Evolutionary conservation across 2,329 filamentous ascomycete genomes (phyloP).

Genomic region (Tolypocladium capitatum): DNA sequence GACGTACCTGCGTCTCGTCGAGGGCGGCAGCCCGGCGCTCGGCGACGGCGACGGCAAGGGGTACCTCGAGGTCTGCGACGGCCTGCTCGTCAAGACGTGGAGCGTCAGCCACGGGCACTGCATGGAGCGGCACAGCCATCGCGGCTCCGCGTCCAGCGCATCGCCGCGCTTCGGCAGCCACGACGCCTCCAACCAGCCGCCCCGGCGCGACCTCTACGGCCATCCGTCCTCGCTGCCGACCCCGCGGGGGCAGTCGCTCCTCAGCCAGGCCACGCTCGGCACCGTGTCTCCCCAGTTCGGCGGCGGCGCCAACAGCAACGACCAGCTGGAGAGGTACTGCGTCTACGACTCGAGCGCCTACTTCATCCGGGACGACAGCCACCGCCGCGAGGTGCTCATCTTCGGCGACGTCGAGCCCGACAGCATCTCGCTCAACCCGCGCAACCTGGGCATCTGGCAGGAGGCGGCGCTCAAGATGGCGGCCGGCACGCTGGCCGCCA

Average conservation of each 20-base stretch:
- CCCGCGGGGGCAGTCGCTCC: slow-evolving; percentile 12
- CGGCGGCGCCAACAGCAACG: slow-evolving; percentile 8
- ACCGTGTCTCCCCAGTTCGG: slow-evolving; percentile 10
- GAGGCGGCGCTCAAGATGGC: slow-evolving; percentile 80
- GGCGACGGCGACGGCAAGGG: slow-evolving; percentile 69
- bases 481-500: slow-evolving; percentile 55
- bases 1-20: slow-evolving; percentile 76
- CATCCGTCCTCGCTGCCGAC: slow-evolving; percentile 1
- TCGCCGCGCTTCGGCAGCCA: slow-evolving; percentile 37
- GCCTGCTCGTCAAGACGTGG: slow-evolving; percentile 77
- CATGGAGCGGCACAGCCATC: slow-evolving; percentile 58
- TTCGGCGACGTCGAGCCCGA: slow-evolving; percentile 96
- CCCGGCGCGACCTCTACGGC: slow-evolving; percentile 10
- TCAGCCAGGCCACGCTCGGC: slow-evolving; percentile 17
- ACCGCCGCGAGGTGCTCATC: slow-evolving; percentile 68
- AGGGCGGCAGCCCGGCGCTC: slow-evolving; percentile 75
- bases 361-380: slow-evolving; percentile 68
- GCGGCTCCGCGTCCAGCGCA: slow-evolving; percentile 39
- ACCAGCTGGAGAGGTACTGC: slow-evolving; percentile 39
- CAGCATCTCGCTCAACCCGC: slow-evolving; percentile 64
- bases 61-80: slow-evolving; percentile 80
- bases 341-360: slow-evolving; percentile 85
- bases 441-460: slow-evolving; percentile 73
- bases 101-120: slow-evolving; percentile 84
- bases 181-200: slow-evolving; percentile 25